phyloP scores from a whole-genome alignment of 495 filamentous ascomycete genomes.

The Annulohypoxylon stygium region DNA sequence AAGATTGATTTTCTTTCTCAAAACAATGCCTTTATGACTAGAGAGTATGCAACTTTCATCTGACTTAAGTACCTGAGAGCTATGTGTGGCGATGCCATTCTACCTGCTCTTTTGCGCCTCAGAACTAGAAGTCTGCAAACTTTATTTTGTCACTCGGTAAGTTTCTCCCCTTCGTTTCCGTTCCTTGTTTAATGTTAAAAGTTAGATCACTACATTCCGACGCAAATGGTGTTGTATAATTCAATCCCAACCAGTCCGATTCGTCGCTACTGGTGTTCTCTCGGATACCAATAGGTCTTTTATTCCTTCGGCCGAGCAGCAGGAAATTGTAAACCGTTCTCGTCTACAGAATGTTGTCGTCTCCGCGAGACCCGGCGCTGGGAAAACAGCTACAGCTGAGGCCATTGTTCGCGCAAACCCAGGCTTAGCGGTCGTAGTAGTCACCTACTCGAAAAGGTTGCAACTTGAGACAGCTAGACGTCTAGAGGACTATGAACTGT shows the following conservation, averaged over 20 bases:
- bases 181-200: neutral
- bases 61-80: neutral
- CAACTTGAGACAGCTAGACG: conserved; percentile 10
- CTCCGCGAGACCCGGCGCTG: conserved; percentile 15
- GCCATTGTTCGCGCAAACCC: conserved; percentile 14
- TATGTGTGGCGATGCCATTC: neutral
- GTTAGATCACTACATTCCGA: neutral
- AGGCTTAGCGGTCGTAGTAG: neutral
- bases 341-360: conserved; percentile 13
- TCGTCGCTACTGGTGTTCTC: neutral
- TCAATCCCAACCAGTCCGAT: neutral
- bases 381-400: conserved; percentile 13
- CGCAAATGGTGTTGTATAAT: neutral
- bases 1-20: too few relatives aligned
- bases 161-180: neutral
- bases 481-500: conserved; percentile 3
- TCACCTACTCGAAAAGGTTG: conserved; percentile 12
- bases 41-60: neutral
- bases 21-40: too few relatives aligned
- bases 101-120: neutral
- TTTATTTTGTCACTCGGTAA: neutral
- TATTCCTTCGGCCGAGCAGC: conserved; percentile 7
- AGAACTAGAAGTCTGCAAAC: neutral
- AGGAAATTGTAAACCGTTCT: conserved; percentile 3
- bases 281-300: neutral